Evolutionary conservation across 1,284 basidiomycete species (phyloP), one percentile per base, ranked within the genome.

Genomic region (Cryptococcus amylolentus): DNA sequence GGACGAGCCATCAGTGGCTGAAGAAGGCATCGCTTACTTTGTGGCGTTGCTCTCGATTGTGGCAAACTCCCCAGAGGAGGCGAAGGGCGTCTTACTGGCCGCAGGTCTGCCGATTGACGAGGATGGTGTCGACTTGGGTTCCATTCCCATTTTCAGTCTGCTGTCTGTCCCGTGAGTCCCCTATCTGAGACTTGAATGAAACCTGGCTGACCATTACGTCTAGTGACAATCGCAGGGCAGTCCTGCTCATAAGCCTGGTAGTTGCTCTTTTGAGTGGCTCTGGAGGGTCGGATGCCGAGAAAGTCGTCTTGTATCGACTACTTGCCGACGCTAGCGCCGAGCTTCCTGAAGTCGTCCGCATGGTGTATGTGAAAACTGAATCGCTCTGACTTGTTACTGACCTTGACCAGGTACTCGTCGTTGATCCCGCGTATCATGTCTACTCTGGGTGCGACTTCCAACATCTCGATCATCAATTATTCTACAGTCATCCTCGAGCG

Each of bases 201-300:
- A 45, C 43, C 7, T 45, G 43, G 23, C 23, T 46, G 27, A 53
- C 38, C 28, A 7, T 37, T 16, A 3, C 23, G 23, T 26, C 16
- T 51, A 72, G 72, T n/a, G 87, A 91, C 66, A 76, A 79, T 51
- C 83, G 81, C 27, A 84, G 82, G 4, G 89, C 89, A 0, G 77
- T 94, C 14, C 81, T 93, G 18, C 80, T 86, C 4, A 83, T 86
- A 42, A 88, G 89, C 0, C 88, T 93, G 68, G 80, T 87, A 38
- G 84, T 84, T 2, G 85, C 88, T 2, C 88, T 93, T 76, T 80
- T 93, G 39, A 80, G 80, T 42, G 86, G 84, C n/a, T 64, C 66
- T 6, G 86, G 88, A 0, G 86, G 89, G 71, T 86, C 87, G 4
- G 88, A 91, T 67, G 80, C 81, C 1, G 91, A 95, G 77, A 86